Base-by-base conservation (phyloP, 768 basidiomycete species). In the Suillus discolor region DNA sequence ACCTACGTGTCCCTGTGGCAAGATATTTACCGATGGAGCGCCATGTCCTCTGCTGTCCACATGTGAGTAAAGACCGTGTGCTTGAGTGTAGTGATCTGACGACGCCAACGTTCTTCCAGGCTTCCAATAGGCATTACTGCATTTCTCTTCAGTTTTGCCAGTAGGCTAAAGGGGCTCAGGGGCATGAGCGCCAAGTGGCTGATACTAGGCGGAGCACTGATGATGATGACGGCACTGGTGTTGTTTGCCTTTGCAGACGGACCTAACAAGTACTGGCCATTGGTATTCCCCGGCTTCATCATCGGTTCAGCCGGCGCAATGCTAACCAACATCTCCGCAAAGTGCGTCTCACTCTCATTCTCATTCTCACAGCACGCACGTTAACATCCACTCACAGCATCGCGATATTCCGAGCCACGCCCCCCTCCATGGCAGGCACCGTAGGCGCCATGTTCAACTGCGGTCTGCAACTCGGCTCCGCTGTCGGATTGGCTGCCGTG, bases 391-490 rank as follows among this genome's bases (percentile, higher is more conserved):
- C n/a, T n/a, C n/a, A 31, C 31, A 83, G 80, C 71, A 80, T 84
- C 63, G 82, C 82, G 5, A 74, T 84, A 45, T 80, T 85, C 72
- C 76, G 75, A 49, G 78, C 78, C 60, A 80, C 81, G 20, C 81
- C 82, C 8, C 66, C 79, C 12, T 72, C 74, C 15, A 78, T 80
- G 55, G 79, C 82, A 4, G 84, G 84, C 53, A 81, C 80, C 15
- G 79, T 83, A 47, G 81, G 81, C 39, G 84, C 83, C 39, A 79
- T 84, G 36, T 83, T 83, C 79, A 83, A 81, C 67, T 75, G 78
- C 57, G 79, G 80, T 12, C 76, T 83, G 16, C 83, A 85, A 72
- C 74, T 83, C 62, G 82, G 82, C 41, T 76, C 77, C 13, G 84
- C 84, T 1, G 74, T 82, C 42, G 83, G 81, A 6, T 72, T 81